Conservation (phyloP, 768 basidiomycete genomes). For the Gymnopilus junonius region DNA sequence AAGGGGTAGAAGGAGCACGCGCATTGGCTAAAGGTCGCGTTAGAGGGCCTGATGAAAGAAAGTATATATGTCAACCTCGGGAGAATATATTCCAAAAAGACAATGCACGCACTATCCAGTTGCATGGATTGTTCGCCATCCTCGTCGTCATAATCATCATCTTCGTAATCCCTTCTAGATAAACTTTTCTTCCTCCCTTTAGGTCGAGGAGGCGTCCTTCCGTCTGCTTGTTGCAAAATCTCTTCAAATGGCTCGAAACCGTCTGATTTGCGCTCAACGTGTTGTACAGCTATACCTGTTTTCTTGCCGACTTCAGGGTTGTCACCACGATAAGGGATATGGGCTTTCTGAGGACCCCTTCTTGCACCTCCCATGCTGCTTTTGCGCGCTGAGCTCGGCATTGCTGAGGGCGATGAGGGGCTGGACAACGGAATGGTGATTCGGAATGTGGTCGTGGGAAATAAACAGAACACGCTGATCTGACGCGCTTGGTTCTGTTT, state of each 20-base stretch:
- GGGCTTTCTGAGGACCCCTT: slow-evolving; percentile 64
- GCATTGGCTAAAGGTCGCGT: slow-evolving; percentile 45
- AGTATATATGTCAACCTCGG: neutral
- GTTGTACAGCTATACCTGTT: slow-evolving; percentile 72
- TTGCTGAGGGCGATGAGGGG: slow-evolving; percentile 16
- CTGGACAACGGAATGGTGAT: neutral
- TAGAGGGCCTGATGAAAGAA: slow-evolving; percentile 36
- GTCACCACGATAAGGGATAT: slow-evolving; percentile 80
- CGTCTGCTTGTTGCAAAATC: slow-evolving; percentile 70
- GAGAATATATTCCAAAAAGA: neutral
- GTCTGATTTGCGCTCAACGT: slow-evolving; percentile 75
- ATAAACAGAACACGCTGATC: slow-evolving; percentile 15
- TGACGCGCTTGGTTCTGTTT: slow-evolving; percentile 30
- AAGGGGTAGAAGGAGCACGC: slow-evolving; percentile 45
- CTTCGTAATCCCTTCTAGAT: slow-evolving; percentile 33
- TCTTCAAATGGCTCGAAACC: slow-evolving; percentile 85
- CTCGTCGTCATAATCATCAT: slow-evolving; percentile 52
- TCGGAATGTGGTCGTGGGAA: slow-evolving; percentile 24
- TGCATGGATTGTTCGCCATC: slow-evolving; percentile 83
- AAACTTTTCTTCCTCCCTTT: slow-evolving; percentile 56
- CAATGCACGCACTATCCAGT: slow-evolving; percentile 60
- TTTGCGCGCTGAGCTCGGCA: slow-evolving; percentile 51
- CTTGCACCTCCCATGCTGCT: slow-evolving; percentile 51
- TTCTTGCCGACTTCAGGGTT: slow-evolving; percentile 80
- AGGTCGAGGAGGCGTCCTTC: slow-evolving; percentile 61